Conservation (phyloP, 805 yeast genomes). For the Ogataea parapolymorpha region DNA sequence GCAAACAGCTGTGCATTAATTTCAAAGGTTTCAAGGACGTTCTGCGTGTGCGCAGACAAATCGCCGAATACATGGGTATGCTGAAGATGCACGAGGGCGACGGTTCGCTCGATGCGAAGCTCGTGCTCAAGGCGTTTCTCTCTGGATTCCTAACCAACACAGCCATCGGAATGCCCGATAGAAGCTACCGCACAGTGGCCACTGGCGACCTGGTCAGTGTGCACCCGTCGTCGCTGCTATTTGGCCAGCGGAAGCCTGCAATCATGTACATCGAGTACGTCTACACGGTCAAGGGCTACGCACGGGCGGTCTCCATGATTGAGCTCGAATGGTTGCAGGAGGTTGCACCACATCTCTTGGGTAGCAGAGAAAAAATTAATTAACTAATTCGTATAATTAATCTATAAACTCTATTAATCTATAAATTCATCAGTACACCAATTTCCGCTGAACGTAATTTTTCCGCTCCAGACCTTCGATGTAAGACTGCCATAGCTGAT, state of each 20-base stretch:
- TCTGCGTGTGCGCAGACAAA: constrained; percentile 67
- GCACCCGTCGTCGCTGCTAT: constrained; percentile 86
- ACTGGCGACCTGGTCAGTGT: constrained; percentile 82
- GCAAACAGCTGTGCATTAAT: constrained; percentile 72
- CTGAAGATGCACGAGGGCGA: constrained; percentile 35
- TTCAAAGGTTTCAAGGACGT: constrained; percentile 80
- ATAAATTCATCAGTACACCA: constrained; percentile 1
- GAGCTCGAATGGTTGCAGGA: constrained; percentile 85
- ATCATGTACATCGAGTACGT: constrained; percentile 95
- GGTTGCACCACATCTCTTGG: constrained; percentile 63
- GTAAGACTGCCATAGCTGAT: constrained; percentile 49
- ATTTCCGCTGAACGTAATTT: constrained; percentile 27
- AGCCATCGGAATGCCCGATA: constrained; percentile 92
- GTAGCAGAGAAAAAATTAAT: constrained; percentile 32
- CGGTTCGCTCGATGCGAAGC: constrained; percentile 47
- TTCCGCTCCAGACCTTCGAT: constrained; percentile 38
- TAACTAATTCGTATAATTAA: not conserved
- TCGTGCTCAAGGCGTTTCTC: constrained; percentile 73
- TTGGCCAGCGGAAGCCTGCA: constrained; percentile 79
- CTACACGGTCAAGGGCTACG: constrained; percentile 89
- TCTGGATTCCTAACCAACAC: constrained; percentile 83
- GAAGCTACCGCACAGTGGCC: constrained; percentile 82
- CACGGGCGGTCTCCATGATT: constrained; percentile 79
- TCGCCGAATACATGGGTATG: constrained; percentile 59
- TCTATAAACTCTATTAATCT: not conserved